These are phyloP conservation scores for Cryptosporidium meleagridis DNA, from an alignment of 169 alveolate species.

Conservation along the genomic window DNA sequence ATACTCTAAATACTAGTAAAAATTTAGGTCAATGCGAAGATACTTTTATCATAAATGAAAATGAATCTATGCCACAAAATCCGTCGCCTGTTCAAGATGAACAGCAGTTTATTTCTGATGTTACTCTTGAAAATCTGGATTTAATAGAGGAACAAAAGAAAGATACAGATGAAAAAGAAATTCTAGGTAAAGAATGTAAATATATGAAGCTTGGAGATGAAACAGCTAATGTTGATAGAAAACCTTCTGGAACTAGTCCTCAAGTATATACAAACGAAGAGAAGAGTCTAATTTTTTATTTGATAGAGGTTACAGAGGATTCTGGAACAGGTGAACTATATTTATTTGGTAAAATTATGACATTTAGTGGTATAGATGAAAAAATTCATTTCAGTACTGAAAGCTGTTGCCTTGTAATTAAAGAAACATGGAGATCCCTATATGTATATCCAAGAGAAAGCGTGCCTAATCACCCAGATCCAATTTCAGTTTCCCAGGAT, in stretches of 20 bases:
- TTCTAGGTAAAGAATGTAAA: not conserved
- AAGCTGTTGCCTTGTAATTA: slow-evolving; percentile 45
- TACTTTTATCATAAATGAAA: not conserved
- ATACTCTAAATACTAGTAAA: not conserved
- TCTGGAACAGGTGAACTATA: slow-evolving; percentile 29
- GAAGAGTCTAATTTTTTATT: slow-evolving; percentile 28
- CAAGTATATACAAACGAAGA: not conserved
- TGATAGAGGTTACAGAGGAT: slow-evolving; percentile 56
- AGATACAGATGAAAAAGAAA: not conserved
- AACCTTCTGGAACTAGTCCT: not conserved
- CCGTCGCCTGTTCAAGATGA: not conserved
- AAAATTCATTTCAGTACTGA: not conserved
- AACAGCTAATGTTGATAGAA: not conserved
- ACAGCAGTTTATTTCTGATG: not conserved
- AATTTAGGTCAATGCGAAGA: not conserved
- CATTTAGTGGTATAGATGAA: not conserved
- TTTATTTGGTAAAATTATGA: slow-evolving; percentile 57
- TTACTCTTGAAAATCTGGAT: not conserved
- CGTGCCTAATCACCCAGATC: slow-evolving; percentile 55
- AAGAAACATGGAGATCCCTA: slow-evolving; percentile 61
- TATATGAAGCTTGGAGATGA: not conserved
- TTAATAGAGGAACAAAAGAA: not conserved
- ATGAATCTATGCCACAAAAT: not conserved
- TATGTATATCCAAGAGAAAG: slow-evolving; percentile 67
- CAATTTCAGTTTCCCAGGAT: slow-evolving; percentile 27